Conservation (phyloP, 2,329 filamentous ascomycete species). For the Beauveria australis region DNA sequence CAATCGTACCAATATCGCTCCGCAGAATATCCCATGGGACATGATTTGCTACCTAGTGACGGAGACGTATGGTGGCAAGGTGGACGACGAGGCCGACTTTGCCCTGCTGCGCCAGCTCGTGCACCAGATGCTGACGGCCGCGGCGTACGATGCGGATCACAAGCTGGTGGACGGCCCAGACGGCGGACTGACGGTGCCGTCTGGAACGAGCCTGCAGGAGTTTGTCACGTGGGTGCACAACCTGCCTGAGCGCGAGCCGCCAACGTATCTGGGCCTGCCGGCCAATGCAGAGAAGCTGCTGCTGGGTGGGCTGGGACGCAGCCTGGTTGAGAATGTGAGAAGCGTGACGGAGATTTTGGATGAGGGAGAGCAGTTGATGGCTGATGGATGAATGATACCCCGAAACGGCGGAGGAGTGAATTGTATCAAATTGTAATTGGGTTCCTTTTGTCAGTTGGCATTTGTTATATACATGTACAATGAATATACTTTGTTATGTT, state of each 20-base stretch:
- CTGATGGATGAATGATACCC: constrained; percentile 38
- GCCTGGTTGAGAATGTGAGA: constrained; percentile 75
- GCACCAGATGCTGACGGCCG: constrained; percentile 67
- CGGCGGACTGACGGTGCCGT: constrained; percentile 65
- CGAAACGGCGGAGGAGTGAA: neutral
- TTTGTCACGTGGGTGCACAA: constrained; percentile 88
- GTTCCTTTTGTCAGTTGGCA: neutral
- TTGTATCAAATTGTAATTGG: constrained; percentile 4
- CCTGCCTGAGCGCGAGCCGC: constrained; percentile 89
- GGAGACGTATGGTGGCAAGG: constrained; percentile 96
- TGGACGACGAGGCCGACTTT: constrained; percentile 86
- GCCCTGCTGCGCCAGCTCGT: constrained; percentile 65
- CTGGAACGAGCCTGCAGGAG: constrained; percentile 72
- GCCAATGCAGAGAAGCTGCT: constrained; percentile 95
- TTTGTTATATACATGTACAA: neutral
- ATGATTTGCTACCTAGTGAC: constrained; percentile 85
- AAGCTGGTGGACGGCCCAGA: constrained; percentile 66
- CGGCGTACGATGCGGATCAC: constrained; percentile 88
- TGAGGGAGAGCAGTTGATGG: constrained; percentile 86
- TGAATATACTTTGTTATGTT: neutral
- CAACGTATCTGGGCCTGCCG: constrained; percentile 86
- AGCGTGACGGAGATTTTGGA: constrained; percentile 83
- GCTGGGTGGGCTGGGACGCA: constrained; percentile 77
- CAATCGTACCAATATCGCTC: constrained; percentile 85
- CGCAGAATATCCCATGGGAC: constrained; percentile 91